These are phyloP conservation scores for Russula emetica DNA, from an alignment of 768 basidiomycete genomes.

Conservation along the genomic window DNA sequence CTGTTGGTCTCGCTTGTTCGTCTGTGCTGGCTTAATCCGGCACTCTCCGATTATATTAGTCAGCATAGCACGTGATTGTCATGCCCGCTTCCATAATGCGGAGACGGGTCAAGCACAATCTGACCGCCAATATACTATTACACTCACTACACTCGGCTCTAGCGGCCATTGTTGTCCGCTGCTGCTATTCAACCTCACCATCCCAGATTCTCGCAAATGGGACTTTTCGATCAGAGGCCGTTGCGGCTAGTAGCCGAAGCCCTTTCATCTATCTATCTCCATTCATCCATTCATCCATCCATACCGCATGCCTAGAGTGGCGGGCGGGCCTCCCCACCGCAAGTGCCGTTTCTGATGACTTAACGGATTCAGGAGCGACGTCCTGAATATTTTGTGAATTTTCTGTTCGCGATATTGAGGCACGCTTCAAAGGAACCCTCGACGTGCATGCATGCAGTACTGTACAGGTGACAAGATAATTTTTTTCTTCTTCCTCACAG, in stretches of 20 bases:
- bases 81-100: no score
- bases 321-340: no score
- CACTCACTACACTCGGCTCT: background rate
- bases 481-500: background rate
- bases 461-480: background rate
- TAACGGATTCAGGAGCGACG: background rate
- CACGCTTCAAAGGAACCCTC: background rate
- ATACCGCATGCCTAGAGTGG: no score
- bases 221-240: no score
- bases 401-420: background rate
- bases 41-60: constrained; percentile 1
- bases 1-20: background rate
- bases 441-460: background rate
- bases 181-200: background rate
- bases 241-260: no score
- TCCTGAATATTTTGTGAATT: background rate
- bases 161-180: background rate
- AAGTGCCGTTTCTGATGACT: background rate
- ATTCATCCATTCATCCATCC: no score
- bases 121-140: background rate
- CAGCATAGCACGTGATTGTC: background rate
- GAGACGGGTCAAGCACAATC: no score
- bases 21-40: background rate
- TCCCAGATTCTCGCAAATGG: no score
- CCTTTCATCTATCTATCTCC: no score